Evolutionary conservation across 2,329 filamentous ascomycete genomes (phyloP).

Genomic region (Zasmidium cellare): DNA sequence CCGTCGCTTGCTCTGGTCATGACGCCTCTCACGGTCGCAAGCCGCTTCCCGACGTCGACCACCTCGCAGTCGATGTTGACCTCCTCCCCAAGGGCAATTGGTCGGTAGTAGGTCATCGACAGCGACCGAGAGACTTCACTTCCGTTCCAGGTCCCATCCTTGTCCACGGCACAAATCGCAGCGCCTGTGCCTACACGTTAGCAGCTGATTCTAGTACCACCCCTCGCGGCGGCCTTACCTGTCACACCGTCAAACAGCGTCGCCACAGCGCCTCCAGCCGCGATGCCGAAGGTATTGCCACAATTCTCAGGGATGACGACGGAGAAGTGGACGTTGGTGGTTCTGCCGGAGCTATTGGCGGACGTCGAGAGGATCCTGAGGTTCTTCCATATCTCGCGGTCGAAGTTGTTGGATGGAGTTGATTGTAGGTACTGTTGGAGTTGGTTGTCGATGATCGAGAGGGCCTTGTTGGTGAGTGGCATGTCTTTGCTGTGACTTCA

Average conservation of each 20-base stretch:
- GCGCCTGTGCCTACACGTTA: background rate
- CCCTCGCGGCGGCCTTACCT: background rate
- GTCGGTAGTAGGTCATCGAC: constrained; percentile 47
- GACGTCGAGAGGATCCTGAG: constrained; percentile 18
- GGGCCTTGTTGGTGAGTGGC: constrained; percentile 2
- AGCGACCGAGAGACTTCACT: constrained; percentile 43
- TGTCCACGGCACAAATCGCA: background rate
- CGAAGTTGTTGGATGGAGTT: constrained; percentile 20
- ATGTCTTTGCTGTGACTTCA: background rate
- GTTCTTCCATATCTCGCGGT: constrained; percentile 15
- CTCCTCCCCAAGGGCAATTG: constrained; percentile 40
- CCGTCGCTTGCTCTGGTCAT: constrained; percentile 39
- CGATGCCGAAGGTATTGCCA: constrained; percentile 18
- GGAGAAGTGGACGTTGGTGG: constrained; percentile 13
- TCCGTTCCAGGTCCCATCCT: constrained; percentile 37
- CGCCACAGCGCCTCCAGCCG: constrained; percentile 17
- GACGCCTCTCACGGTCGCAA: constrained; percentile 41
- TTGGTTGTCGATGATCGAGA: constrained; percentile 15
- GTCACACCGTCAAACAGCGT: background rate
- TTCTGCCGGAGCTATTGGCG: background rate
- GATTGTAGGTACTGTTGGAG: constrained; percentile 12
- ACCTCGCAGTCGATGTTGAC: constrained; percentile 44
- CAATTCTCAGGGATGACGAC: constrained; percentile 12
- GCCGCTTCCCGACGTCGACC: constrained; percentile 43
- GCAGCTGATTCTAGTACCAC: too few relatives aligned